A percentile compares a stretch with the other conserved stretches of the same genome.
These are phyloP conservation scores for Sphagnum magellanicum DNA, from an alignment of 228 moss, liverwort and hornwort species.

Conservation along the genomic window DNA sequence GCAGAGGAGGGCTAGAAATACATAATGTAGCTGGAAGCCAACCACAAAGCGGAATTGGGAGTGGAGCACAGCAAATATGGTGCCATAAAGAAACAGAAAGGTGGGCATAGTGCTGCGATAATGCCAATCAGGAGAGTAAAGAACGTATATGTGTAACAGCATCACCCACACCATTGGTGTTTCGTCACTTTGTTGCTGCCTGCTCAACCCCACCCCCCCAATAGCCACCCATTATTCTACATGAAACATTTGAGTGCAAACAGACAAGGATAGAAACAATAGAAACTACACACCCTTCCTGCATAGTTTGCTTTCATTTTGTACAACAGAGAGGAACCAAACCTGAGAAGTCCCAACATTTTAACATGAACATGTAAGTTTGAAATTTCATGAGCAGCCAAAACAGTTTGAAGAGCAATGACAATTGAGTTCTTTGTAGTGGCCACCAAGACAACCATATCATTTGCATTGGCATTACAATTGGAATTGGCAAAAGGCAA, in stretches of 20 bases:
- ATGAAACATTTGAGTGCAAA: no score
- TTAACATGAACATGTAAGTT: no score
- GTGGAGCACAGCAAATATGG: conserved; percentile 84
- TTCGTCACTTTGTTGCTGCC: conserved; percentile 97
- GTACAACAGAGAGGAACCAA: no score
- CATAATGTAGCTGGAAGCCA: conserved; percentile 87
- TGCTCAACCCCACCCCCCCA: conserved; percentile 19
- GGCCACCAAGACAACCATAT: no score
- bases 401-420: no score
- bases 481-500: neutral
- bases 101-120: conserved; percentile 98
- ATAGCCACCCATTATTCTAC: conserved; percentile 1
- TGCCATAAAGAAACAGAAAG: conserved; percentile 79
- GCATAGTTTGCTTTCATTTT: no score
- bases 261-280: no score
- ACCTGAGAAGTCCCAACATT: no score
- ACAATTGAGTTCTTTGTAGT: no score
- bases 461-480: no score
- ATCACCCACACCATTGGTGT: conserved; percentile 99
- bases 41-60: conserved; percentile 80
- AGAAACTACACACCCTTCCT: no score
- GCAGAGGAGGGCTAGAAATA: conserved; percentile 84
- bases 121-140: conserved; percentile 98
- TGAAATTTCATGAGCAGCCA: no score
- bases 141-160: conserved; percentile 96